These are phyloP conservation scores for Fusarium transvaalense DNA, from an alignment of 2,329 filamentous ascomycete genomes.

Conservation along the genomic window DNA sequence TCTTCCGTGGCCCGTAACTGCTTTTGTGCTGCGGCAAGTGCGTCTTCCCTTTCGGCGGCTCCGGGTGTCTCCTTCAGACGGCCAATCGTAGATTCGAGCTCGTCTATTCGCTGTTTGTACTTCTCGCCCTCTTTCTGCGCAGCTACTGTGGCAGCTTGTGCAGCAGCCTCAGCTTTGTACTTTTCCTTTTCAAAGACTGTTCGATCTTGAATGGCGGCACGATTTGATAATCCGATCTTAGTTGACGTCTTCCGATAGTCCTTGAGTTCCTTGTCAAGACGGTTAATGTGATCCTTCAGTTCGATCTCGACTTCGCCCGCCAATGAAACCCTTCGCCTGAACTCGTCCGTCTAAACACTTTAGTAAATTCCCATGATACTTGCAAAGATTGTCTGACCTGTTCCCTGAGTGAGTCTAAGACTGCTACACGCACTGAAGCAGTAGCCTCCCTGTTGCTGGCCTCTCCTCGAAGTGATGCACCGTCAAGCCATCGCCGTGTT, in stretches of 20 bases:
- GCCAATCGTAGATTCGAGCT: constrained; percentile 53
- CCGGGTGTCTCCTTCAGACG: constrained; percentile 47
- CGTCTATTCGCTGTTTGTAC: constrained; percentile 53
- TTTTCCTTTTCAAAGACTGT: constrained; percentile 61
- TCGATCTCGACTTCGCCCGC: constrained; percentile 51
- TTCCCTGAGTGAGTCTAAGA: constrained; percentile 56
- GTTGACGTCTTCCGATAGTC: constrained; percentile 60
- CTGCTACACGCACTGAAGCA: constrained; percentile 49
- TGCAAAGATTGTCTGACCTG: constrained; percentile 49
- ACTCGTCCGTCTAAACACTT: constrained; percentile 49
- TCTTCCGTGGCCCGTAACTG: constrained; percentile 58
- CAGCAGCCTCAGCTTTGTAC: constrained; percentile 53
- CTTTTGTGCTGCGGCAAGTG: constrained; percentile 54
- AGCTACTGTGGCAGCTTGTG: constrained; percentile 47
- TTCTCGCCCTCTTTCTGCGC: constrained; percentile 54
- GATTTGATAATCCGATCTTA: constrained; percentile 61
- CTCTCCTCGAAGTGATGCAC: constrained; percentile 27
- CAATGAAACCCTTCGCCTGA: constrained; percentile 44
- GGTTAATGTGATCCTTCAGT: constrained; percentile 58
- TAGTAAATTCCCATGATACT: constrained; percentile 16
- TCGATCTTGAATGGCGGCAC: constrained; percentile 65
- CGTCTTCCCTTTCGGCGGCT: constrained; percentile 46
- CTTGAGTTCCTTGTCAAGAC: constrained; percentile 60
- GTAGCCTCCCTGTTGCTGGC: constrained; percentile 38
- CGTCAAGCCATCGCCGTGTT: constrained; percentile 49